Percentiles rank a stretch among this genome's conserved stretches.
phyloP scores from a whole-genome alignment of 2,329 filamentous ascomycete genomes.

The Ophiostoma australiae region DNA sequence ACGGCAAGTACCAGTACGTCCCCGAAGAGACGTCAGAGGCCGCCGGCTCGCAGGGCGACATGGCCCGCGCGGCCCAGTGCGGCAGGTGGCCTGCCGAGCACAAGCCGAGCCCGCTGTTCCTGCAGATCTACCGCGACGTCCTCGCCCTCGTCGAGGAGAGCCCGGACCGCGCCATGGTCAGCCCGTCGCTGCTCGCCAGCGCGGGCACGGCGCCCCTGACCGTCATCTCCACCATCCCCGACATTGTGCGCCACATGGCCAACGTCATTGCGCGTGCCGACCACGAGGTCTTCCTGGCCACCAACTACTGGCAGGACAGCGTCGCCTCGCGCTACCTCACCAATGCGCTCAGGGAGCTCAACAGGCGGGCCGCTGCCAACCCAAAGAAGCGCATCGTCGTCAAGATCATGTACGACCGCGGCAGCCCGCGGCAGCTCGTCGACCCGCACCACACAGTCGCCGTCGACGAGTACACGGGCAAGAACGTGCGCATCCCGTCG shows the following conservation, averaged over 20 bases:
- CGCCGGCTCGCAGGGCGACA: conserved; percentile 36
- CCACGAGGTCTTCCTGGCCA: conserved; percentile 67
- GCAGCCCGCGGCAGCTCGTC: conserved; percentile 57
- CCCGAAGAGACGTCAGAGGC: conserved; percentile 26
- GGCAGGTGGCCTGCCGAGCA: conserved; percentile 58
- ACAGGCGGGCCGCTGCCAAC: conserved; percentile 50
- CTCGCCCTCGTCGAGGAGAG: conserved; percentile 52
- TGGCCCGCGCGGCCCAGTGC: conserved; percentile 54
- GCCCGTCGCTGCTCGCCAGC: conserved; percentile 48
- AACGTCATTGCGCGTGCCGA: conserved; percentile 70
- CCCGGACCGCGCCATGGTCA: conserved; percentile 47
- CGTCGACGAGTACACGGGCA: conserved; percentile 53
- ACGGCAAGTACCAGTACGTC: conserved; percentile 34
- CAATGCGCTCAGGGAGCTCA: conserved; percentile 64
- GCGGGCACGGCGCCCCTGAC: conserved; percentile 62
- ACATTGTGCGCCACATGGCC: conserved; percentile 68
- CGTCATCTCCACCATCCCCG: conserved; percentile 62
- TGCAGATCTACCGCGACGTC: conserved; percentile 64
- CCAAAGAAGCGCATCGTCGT: conserved; percentile 56
- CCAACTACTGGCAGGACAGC: conserved; percentile 70
- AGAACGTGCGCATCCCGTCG: conserved; percentile 56
- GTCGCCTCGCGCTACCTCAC: conserved; percentile 63
- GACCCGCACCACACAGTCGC: conserved; percentile 61
- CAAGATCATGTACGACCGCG: conserved; percentile 72
- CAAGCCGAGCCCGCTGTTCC: conserved; percentile 62